Percentiles rank a stretch among this genome's conserved stretches.
Evolutionary conservation across 2,329 filamentous ascomycete genomes (phyloP).

Genomic region (Aureobasidium lini): DNA sequence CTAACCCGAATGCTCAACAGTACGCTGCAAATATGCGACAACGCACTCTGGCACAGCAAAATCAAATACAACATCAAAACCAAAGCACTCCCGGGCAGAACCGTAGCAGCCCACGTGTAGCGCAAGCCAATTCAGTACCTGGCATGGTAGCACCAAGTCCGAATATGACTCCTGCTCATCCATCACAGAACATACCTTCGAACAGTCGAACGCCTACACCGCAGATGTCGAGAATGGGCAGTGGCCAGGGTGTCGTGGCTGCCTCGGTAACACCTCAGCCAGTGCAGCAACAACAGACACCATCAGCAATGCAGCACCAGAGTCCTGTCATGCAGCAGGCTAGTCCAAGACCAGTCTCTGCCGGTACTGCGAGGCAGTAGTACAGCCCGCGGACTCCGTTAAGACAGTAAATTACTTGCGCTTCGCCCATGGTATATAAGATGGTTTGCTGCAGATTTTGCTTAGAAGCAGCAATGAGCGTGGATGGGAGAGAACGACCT

Average conservation of each 20-base stretch:
- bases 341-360: conserved; percentile 26
- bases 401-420: neutral
- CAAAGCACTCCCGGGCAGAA: neutral
- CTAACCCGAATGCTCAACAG: conserved; percentile 18
- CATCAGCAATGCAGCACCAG: conserved; percentile 25
- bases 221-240: conserved; percentile 26
- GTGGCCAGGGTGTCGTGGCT: conserved; percentile 17
- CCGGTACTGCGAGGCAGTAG: conserved; percentile 22
- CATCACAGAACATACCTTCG: conserved; percentile 17
- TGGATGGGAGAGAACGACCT: no score
- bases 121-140: conserved; percentile 16
- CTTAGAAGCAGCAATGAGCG: no score
- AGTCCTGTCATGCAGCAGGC: conserved; percentile 22
- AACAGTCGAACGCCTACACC: conserved; percentile 25
- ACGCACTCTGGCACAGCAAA: conserved; percentile 21
- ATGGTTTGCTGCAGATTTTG: no score
- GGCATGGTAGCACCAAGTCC: conserved; percentile 20
- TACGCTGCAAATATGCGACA: conserved; percentile 27
- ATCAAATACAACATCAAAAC: neutral
- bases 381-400: conserved; percentile 15
- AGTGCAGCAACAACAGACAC: neutral
- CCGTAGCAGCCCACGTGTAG: conserved; percentile 23
- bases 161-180: conserved; percentile 18
- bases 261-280: conserved; percentile 13
- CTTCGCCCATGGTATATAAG: no score